Conservation (phyloP, 331 rosid genomes). For the Malus hybrid region DNA sequence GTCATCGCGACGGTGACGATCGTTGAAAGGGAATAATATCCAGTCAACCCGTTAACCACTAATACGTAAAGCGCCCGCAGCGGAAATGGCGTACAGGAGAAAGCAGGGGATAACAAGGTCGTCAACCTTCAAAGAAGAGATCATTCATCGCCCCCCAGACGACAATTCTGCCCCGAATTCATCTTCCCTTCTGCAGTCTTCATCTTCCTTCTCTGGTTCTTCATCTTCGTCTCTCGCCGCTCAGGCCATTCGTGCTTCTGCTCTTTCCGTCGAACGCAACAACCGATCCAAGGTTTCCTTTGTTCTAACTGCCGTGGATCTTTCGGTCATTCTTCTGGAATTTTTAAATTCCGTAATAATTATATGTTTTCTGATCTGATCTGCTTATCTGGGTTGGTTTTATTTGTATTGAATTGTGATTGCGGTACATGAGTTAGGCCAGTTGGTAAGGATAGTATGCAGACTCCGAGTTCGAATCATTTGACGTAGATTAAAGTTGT, state of each 20-base stretch:
- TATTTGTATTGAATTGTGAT: background rate
- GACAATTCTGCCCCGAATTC: constrained; percentile 13
- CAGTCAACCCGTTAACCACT: background rate
- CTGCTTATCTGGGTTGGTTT: background rate
- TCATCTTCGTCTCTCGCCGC: constrained; percentile 52
- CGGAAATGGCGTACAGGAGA: constrained; percentile 78
- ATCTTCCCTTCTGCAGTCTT: constrained; percentile 25
- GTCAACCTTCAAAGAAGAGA: constrained; percentile 83
- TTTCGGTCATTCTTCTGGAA: background rate
- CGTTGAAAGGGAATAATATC: background rate
- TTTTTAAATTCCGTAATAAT: too few relatives aligned
- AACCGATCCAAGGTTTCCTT: constrained; percentile 53
- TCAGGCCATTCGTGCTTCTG: constrained; percentile 70
- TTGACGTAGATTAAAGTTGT: background rate
- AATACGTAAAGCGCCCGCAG: background rate
- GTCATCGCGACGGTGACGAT: background rate
- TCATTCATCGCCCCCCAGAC: constrained; percentile 24
- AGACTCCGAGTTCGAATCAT: background rate
- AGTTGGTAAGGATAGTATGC: background rate
- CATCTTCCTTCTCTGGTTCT: constrained; percentile 26
- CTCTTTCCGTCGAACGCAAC: constrained; percentile 35
- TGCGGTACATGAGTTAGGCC: too few relatives aligned
- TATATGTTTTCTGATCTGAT: background rate
- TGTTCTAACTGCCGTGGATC: background rate
- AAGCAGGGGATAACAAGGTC: constrained; percentile 66